phyloP scores from a whole-genome alignment of 73 alveolate species.

The Symbiodinium natans region DNA sequence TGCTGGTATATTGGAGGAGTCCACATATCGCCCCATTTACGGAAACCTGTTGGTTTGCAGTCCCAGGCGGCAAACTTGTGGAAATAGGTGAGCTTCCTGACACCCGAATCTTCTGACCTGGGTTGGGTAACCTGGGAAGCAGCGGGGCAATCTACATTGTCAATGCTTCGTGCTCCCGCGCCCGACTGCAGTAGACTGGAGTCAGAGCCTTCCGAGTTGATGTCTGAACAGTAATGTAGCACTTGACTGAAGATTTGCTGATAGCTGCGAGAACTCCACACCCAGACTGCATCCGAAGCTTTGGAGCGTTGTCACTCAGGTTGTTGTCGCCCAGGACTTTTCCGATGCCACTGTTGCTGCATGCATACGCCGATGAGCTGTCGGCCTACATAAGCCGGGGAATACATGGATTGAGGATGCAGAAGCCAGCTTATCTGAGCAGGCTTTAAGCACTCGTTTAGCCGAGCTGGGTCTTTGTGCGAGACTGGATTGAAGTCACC shows the following conservation, averaged over 20 bases:
- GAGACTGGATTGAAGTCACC: too few species aligned
- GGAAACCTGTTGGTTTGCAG: too few species aligned
- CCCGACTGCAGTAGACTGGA: neutral
- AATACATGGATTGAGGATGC: neutral
- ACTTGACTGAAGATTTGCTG: neutral
- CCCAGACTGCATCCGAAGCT: neutral
- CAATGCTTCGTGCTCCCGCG: too few species aligned
- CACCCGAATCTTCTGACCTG: too few species aligned
- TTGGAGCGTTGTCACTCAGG: neutral
- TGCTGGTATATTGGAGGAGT: too few species aligned
- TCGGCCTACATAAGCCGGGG: neutral
- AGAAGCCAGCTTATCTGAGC: neutral
- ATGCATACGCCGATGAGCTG: constrained; percentile 4
- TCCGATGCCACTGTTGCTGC: neutral
- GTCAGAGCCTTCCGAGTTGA: neutral
- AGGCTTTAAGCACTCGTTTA: neutral
- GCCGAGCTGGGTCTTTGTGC: neutral
- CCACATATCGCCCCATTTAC: too few species aligned
- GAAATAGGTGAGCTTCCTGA: too few species aligned
- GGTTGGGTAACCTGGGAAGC: too few species aligned
- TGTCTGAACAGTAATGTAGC: neutral
- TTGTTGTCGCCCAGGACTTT: neutral
- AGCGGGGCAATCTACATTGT: too few species aligned
- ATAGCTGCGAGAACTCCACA: too few species aligned
- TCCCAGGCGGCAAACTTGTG: too few species aligned